Conservation (phyloP, 768 basidiomycete genomes). For the Tylopilus balloui region DNA sequence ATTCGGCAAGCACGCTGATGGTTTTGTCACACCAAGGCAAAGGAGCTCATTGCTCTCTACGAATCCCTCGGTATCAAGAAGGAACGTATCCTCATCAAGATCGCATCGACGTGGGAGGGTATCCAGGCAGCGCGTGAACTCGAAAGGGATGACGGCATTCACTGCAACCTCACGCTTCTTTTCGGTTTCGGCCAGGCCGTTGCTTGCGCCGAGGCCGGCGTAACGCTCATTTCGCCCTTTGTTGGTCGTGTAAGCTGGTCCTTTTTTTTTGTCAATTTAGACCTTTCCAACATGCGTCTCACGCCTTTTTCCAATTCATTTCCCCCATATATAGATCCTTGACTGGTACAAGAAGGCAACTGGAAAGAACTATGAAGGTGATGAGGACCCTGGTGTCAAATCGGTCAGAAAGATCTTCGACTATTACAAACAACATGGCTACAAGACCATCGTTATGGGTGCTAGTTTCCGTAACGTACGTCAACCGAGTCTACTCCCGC, state of each 20-base stretch:
- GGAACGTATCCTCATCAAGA: slow-evolving; percentile 97
- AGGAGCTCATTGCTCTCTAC: slow-evolving; percentile 90
- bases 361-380: slow-evolving; percentile 84
- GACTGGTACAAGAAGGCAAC: slow-evolving; percentile 98
- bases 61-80: slow-evolving; percentile 88
- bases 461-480: slow-evolving; percentile 97
- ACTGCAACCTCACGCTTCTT: slow-evolving; percentile 98
- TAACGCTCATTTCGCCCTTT: slow-evolving; percentile 98
- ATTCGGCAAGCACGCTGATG: slow-evolving; percentile 15
- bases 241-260: slow-evolving; percentile 79
- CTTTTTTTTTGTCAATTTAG: slow-evolving; percentile 14
- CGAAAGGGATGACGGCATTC: slow-evolving; percentile 87
- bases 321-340: slow-evolving; percentile 61
- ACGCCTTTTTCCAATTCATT: slow-evolving; percentile 6
- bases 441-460: slow-evolving; percentile 99
- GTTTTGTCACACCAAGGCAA: slow-evolving; percentile 45
- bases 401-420: slow-evolving; percentile 97
- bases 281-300: slow-evolving; percentile 12
- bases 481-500: slow-evolving; percentile 7
- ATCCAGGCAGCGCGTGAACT: slow-evolving; percentile 98
- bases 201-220: slow-evolving; percentile 96
- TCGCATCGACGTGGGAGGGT: slow-evolving; percentile 99
- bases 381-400: slow-evolving; percentile 91
- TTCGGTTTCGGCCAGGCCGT: slow-evolving; percentile 99
- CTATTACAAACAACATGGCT: slow-evolving; percentile 98